Evolutionary conservation across 2,329 filamentous ascomycete genomes (phyloP), one percentile per base, ranked within the genome.

Genomic region (Cordyceps javanica): DNA sequence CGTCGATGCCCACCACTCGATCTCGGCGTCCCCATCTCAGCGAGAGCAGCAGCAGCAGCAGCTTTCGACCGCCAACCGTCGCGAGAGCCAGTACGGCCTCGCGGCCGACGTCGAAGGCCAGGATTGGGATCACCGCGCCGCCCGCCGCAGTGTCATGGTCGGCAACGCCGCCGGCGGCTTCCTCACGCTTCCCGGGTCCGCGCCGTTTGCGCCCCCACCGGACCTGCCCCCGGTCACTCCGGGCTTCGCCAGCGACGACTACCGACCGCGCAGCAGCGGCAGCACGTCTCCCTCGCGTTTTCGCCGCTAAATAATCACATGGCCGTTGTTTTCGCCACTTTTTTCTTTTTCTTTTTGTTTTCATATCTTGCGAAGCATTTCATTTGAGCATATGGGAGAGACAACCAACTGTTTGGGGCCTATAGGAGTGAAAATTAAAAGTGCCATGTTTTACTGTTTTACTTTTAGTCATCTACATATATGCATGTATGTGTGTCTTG

Each of bases 11-110:
- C 59, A 16, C 36, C 36, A 38, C 38, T 41, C 38, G 4, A 16
- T 16, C 11, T 21, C 38, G 2, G 21, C 39, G 7, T 21, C 21
- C 10, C 21, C 39, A 16, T n/a, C n/a, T 69, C 49, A 45, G 63
- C 61, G 62, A 25, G n/a, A 26, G 25, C 38, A 28, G 21, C 32
- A 21, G 50, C n/a, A n/a, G 7, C n/a, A 7, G 19, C n/a, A n/a
- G n/a, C 34, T 13, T 36, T 13, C 10, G 26, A n/a, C 45, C 11
- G 36, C 5, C 10, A 11, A 16, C 8, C 75, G 81, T 36, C 81
- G 80, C 32, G 69, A 77, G 56, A 84, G 81, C 68, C 80, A 77
- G 65, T 85, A 83, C 66, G 82, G 82, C 14, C 73, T 85, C 36
- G 76, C 75, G n/a, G 73, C 78, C 16, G 81, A 83, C 60, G 69